Evolutionary conservation across 2,329 filamentous ascomycete species (phyloP).

Genomic region (Xylariaceae sp.): DNA sequence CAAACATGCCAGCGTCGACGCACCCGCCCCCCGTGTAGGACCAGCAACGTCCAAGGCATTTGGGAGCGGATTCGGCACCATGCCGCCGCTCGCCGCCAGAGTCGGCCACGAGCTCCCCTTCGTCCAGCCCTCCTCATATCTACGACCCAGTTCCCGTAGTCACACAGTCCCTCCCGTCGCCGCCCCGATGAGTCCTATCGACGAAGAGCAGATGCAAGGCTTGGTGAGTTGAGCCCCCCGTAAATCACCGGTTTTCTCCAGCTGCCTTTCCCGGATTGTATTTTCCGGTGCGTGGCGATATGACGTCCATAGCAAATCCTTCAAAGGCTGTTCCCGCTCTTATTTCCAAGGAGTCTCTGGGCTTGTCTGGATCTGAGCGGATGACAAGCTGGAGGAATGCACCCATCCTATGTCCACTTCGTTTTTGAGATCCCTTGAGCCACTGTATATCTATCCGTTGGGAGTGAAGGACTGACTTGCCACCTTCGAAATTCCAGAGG

Average conservation of each 20-base stretch:
- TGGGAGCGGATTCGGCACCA: slow-evolving; percentile 7
- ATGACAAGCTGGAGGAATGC: too few relatives aligned
- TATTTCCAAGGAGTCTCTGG: too few relatives aligned
- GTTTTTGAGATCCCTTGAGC: too few relatives aligned
- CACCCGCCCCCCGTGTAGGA: slow-evolving; percentile 17
- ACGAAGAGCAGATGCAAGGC: slow-evolving; percentile 72
- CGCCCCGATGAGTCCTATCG: slow-evolving; percentile 53
- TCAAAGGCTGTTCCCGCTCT: too few relatives aligned
- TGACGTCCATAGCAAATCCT: too few relatives aligned
- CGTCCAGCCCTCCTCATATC: slow-evolving; percentile 56
- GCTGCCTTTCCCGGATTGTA: too few relatives aligned
- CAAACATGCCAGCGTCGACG: neutral
- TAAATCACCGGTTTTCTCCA: slow-evolving; percentile 1
- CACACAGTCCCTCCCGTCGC: slow-evolving; percentile 38
- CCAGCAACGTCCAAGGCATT: slow-evolving; percentile 2
- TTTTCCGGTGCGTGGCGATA: too few relatives aligned
- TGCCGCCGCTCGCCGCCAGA: slow-evolving; percentile 25
- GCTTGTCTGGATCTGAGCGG: too few relatives aligned
- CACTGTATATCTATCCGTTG: too few relatives aligned
- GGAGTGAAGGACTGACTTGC: slow-evolving; percentile 16
- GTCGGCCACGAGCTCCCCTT: slow-evolving; percentile 48
- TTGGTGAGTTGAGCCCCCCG: slow-evolving; percentile 51
- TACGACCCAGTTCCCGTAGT: slow-evolving; percentile 38
- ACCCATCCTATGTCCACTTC: too few relatives aligned
- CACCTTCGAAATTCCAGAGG: slow-evolving; percentile 49